A percentile compares a stretch with the other conserved stretches of the same genome.
Evolutionary conservation across 148 eudicot genomes (phyloP).

Genomic region (Drosera capensis): DNA sequence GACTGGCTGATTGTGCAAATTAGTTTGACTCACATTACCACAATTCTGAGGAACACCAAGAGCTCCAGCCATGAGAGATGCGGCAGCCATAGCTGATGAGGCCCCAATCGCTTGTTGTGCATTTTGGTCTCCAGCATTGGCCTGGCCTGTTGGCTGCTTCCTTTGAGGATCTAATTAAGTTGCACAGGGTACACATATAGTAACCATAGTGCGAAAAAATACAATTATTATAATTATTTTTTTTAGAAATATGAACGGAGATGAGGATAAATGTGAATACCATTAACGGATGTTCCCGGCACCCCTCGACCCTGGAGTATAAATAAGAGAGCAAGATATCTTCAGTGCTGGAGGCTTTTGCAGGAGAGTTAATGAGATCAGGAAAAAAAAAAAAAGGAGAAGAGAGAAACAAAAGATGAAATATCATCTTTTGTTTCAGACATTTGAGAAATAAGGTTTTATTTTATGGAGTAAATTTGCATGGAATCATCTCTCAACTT

Average conservation of each 20-base stretch:
- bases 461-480: too few species aligned
- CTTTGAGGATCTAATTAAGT: conserved; percentile 29
- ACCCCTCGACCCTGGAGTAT: conserved; percentile 85
- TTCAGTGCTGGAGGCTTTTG: too few species aligned
- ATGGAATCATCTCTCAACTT: too few species aligned
- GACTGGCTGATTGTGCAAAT: conserved; percentile 33
- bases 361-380: too few species aligned
- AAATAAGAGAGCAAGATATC: conserved; percentile 4
- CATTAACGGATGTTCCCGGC: conserved; percentile 75
- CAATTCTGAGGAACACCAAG: conserved; percentile 71
- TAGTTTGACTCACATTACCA: conserved; percentile 34
- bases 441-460: too few species aligned
- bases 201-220: conserved; percentile 1
- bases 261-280: neutral
- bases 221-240: too few species aligned
- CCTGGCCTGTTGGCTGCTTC: conserved; percentile 58
- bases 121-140: conserved; percentile 28
- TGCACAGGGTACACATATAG: neutral
- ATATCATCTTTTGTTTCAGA: too few species aligned
- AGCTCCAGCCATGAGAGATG: conserved; percentile 72
- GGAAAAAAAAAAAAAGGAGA: too few species aligned
- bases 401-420: too few species aligned
- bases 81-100: conserved; percentile 73
- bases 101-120: conserved; percentile 61
- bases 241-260: neutral